Evolutionary conservation across 129 eudicot genomes (phyloP), one percentile per base, ranked within the genome.

Genomic region (Pittosporum tobira): DNA sequence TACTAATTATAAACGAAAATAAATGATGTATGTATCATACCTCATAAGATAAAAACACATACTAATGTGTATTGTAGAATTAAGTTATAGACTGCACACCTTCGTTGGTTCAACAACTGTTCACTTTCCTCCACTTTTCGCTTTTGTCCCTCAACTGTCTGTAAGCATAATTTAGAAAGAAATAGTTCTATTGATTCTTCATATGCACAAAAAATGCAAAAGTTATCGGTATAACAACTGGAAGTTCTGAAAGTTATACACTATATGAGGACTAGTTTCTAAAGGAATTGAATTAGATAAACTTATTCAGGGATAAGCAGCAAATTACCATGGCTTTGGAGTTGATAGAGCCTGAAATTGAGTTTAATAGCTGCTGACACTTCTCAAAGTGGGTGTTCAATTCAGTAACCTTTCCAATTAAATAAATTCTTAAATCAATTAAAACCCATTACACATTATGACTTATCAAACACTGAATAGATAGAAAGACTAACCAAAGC

Each of bases 141-240:
- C 48, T 91, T 91, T 61, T 87, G 91, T 20, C 82, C 96, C 71
- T 84, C 99, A 38, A 91, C 90, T 1, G 99, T 91, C 99, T 91
- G 66, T 23, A 47, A 43, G 34, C 57, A 70, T 15, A 54, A 19
- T 49, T 20, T 23, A 12, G 4, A 48, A 20, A 29, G 28, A 48
- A 36, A 34, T 2, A 7, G 13, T 31, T 6, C 13, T 19, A 4
- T 0, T 20, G 10, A 44, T 1, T 49, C 16, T 25, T 48, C 21
- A 54, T 15, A 54, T 6, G 14, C 27, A 30, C 7, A 16, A 3
- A 29, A 7, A 29, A 28, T n/a, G 24, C 2, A 55, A 34, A 30
- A 0, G 4, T 45, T 4, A 2, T n/a, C n/a, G 27, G 0, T 29
- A 30, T 16, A 11, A 29, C 40, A 28, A 28, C 14, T 16, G 7